Percentiles rank a stretch among this genome's conserved stretches.
Evolutionary conservation across 306 rosid species (phyloP).

Genomic region (Lupinus albus): DNA sequence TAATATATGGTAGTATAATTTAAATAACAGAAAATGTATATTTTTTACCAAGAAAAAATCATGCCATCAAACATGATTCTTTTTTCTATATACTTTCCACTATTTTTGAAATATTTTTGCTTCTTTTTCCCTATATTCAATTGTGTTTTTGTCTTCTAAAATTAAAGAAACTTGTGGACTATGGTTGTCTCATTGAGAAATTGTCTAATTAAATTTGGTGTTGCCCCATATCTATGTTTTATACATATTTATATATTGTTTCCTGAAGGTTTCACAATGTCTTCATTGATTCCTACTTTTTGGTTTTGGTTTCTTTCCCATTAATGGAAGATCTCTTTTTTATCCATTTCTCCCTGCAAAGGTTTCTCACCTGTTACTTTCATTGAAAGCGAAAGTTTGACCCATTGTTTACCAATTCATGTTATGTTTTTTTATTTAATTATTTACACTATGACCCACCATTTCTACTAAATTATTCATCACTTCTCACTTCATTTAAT

Average conservation of each 20-base stretch:
- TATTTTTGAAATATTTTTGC: too few relatives aligned
- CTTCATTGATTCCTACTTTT: conserved; percentile 55
- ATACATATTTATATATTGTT: conserved; percentile 36
- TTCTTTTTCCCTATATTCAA: too few relatives aligned
- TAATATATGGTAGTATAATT: too few relatives aligned
- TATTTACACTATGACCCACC: conserved; percentile 48
- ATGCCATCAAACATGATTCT: too few relatives aligned
- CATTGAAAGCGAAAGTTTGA: conserved; percentile 85
- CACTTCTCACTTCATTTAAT: conserved; percentile 49
- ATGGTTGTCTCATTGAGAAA: conserved; percentile 29
- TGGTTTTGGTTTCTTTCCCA: conserved; percentile 67
- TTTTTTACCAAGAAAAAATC: too few relatives aligned
- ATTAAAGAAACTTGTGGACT: background rate
- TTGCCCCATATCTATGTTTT: conserved; percentile 27
- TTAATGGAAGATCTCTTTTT: conserved; percentile 73
- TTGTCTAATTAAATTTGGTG: conserved; percentile 42
- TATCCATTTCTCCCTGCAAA: conserved; percentile 71
- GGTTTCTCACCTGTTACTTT: conserved; percentile 78
- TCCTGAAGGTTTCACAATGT: conserved; percentile 51
- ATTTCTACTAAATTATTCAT: conserved; percentile 42
- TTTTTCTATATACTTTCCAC: too few relatives aligned
- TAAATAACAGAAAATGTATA: too few relatives aligned
- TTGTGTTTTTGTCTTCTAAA: conserved; percentile 22
- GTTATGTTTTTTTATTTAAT: conserved; percentile 28
- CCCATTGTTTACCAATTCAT: conserved; percentile 45